Conservation (phyloP, 805 yeast species). For the Barnettozyma wickerhamii region DNA sequence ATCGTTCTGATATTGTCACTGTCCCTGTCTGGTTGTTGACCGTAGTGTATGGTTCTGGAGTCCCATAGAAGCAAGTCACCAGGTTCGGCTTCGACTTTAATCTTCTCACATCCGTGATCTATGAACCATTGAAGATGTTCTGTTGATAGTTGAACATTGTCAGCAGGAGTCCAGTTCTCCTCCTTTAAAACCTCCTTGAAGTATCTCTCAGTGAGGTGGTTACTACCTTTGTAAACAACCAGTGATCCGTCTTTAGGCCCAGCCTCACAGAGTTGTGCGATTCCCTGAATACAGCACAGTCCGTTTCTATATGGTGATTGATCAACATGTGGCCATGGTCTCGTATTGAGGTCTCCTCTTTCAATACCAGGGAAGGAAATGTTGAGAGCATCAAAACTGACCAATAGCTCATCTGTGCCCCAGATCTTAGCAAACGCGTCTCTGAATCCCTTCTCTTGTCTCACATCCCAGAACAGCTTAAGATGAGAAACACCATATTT, state of each 20-base stretch:
- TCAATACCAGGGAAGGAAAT: constrained; percentile 26
- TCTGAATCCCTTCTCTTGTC: constrained; percentile 27
- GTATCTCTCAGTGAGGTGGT: constrained; percentile 22
- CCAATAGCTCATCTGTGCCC: constrained; percentile 31
- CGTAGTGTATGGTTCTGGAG: constrained; percentile 30
- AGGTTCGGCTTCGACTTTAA: constrained; percentile 28
- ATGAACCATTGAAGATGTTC: constrained; percentile 27
- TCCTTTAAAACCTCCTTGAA: constrained; percentile 19
- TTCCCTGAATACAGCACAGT: constrained; percentile 31
- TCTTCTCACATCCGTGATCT: constrained; percentile 25
- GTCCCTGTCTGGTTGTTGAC: constrained; percentile 25
- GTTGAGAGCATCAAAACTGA: constrained; percentile 31
- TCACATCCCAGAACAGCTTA: constrained; percentile 31
- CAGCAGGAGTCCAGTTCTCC: constrained; percentile 23
- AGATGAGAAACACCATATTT: constrained; percentile 27
- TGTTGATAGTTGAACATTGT: constrained; percentile 18
- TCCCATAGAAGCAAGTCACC: constrained; percentile 35
- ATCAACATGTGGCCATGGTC: constrained; percentile 32
- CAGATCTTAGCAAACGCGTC: constrained; percentile 27
- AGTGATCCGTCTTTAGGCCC: constrained; percentile 30
- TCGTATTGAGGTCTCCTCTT: constrained; percentile 8
- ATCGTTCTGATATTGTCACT: constrained; percentile 27
- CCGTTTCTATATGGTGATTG: constrained; percentile 30
- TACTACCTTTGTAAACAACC: constrained; percentile 27
- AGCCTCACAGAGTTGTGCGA: constrained; percentile 26